Percentiles rank a stretch among this genome's conserved stretches.
These are phyloP conservation scores for Yamagishiella unicocca DNA, from an alignment of 139 green algal genomes.

Conservation along the genomic window DNA sequence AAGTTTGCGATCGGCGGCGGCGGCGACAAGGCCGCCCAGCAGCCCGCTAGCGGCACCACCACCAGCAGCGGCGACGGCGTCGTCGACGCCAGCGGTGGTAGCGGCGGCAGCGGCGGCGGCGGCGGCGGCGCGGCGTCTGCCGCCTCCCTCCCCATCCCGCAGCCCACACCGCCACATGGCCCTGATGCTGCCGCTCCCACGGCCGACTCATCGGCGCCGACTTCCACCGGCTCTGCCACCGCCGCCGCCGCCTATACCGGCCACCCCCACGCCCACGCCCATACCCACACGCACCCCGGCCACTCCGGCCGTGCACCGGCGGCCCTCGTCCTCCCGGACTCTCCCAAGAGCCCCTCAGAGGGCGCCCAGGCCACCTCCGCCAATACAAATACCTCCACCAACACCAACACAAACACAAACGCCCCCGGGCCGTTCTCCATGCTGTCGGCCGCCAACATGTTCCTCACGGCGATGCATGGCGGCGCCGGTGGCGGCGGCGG, in stretches of 20 bases:
- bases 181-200: too few species aligned
- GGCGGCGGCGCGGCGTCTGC: neutral
- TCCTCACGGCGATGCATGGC: neutral
- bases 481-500: neutral
- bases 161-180: neutral
- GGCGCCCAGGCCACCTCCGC: too few species aligned
- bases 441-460: neutral
- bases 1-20: conserved; percentile 1
- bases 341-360: too few species aligned
- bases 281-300: too few species aligned
- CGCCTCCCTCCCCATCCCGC: neutral
- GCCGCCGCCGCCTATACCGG: neutral
- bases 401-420: too few species aligned
- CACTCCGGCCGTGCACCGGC: too few species aligned
- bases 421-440: neutral
- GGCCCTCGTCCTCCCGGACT: too few species aligned
- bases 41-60: neutral
- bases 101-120: neutral
- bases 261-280: too few species aligned
- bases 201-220: neutral
- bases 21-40: neutral
- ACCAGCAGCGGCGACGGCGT: neutral
- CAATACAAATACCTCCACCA: too few species aligned
- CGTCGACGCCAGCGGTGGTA: neutral
- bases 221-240: neutral